Conservation (phyloP, 139 green algal species). For the Dunaliella sp. region DNA sequence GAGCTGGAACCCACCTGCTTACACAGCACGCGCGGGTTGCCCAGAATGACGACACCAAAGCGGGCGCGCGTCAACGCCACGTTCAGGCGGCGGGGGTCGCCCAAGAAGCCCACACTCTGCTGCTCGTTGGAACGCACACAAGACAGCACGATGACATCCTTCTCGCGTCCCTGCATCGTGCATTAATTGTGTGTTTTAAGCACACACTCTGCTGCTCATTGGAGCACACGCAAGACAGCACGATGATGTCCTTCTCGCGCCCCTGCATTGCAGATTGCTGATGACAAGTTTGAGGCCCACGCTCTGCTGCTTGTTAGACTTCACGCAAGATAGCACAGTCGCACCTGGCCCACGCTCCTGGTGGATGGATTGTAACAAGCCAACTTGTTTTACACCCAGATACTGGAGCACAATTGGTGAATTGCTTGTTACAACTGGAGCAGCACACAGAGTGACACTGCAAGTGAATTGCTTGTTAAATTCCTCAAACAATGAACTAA, state of each 20-base stretch:
- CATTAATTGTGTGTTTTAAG: no score
- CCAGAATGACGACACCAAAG: constrained; percentile 84
- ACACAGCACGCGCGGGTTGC: constrained; percentile 80
- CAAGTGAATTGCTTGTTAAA: no score
- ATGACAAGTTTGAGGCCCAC: no score
- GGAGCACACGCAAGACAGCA: constrained; percentile 93
- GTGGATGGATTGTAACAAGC: no score
- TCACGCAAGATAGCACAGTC: constrained; percentile 97
- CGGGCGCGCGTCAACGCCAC: constrained; percentile 91
- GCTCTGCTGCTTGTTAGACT: constrained; percentile 89
- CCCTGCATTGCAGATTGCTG: no score
- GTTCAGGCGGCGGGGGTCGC: constrained; percentile 93
- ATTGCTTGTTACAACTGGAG: no score
- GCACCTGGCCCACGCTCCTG: constrained; percentile 96
- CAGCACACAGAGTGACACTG: no score
- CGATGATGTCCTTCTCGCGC: constrained; percentile 98
- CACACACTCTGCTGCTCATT: constrained; percentile 95
- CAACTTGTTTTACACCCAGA: no score
- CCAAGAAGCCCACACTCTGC: constrained; percentile 94
- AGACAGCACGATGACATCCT: constrained; percentile 98
- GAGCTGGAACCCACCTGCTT: background rate
- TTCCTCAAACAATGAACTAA: no score
- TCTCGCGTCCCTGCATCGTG: constrained; percentile 91
- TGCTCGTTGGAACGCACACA: constrained; percentile 95
- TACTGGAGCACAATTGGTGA: no score